Conservation (phyloP, 257 asterid species). For the Solanum sejunctum region DNA sequence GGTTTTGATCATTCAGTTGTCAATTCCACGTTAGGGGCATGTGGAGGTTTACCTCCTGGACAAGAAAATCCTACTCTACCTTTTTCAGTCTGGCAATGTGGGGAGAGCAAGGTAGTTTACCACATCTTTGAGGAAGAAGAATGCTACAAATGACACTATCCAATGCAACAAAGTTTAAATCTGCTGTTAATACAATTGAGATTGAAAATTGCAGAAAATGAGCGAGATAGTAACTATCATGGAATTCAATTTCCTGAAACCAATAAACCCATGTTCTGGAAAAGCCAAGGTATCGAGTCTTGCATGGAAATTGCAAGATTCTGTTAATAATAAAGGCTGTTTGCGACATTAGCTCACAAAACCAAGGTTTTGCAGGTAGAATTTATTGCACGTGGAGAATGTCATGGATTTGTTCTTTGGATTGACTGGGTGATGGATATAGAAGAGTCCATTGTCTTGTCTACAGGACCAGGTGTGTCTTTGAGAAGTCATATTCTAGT, state of each 20-base stretch:
- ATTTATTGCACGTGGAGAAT: constrained; percentile 45
- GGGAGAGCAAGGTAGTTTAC: constrained; percentile 51
- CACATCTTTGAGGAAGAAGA: not conserved
- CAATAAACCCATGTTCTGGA: constrained; percentile 56
- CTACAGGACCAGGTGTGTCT: constrained; percentile 80
- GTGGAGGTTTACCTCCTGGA: constrained; percentile 62
- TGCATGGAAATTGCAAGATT: not conserved
- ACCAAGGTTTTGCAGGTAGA: constrained; percentile 31
- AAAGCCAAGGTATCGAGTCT: constrained; percentile 47
- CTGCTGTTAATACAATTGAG: not conserved
- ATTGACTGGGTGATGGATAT: constrained; percentile 77
- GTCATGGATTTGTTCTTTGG: constrained; percentile 90
- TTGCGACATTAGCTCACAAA: not conserved
- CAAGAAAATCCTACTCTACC: constrained; percentile 62
- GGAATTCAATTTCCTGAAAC: constrained; percentile 70
- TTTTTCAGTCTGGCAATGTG: constrained; percentile 72
- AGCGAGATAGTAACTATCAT: constrained; percentile 45
- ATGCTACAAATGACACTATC: not conserved
- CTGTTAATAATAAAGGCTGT: not conserved
- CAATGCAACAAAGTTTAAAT: not conserved
- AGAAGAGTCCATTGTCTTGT: constrained; percentile 23
- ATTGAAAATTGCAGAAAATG: constrained; percentile 40
- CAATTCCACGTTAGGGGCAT: constrained; percentile 71
- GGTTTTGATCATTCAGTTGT: constrained; percentile 74
- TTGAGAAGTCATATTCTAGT: not conserved